A percentile compares a stretch with the other conserved stretches of the same genome.
Evolutionary conservation across 1,284 basidiomycete species (phyloP).

Genomic region (Pyrrhoderma lamaoense): DNA sequence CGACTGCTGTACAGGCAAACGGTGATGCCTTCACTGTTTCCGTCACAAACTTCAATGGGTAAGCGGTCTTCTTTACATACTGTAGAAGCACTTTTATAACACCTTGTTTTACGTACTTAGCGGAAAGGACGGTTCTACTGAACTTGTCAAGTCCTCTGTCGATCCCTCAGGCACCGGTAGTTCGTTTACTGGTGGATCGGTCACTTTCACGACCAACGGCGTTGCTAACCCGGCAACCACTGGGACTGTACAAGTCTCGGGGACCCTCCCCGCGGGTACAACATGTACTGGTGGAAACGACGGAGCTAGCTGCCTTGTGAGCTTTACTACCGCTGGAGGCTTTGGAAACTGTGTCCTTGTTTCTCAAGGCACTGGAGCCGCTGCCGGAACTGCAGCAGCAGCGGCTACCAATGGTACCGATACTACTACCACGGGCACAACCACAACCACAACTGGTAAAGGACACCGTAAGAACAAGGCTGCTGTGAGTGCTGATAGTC

Average conservation of each 20-base stretch:
- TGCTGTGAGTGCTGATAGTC: slow-evolving; percentile 3
- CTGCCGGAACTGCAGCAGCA: neutral
- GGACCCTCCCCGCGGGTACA: slow-evolving; percentile 39
- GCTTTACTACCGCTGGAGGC: slow-evolving; percentile 36
- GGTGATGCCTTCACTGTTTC: slow-evolving; percentile 38
- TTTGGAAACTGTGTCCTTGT: slow-evolving; percentile 50
- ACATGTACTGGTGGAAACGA: slow-evolving; percentile 40
- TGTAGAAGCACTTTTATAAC: neutral
- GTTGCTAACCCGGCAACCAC: slow-evolving; percentile 27
- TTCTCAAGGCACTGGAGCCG: slow-evolving; percentile 10
- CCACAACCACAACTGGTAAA: neutral
- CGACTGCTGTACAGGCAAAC: slow-evolving; percentile 34
- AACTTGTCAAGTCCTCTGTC: slow-evolving; percentile 32
- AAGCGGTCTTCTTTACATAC: slow-evolving; percentile 18
- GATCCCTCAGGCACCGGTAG: slow-evolving; percentile 33
- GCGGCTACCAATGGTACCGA: neutral
- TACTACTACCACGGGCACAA: neutral
- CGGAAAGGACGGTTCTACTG: slow-evolving; percentile 43
- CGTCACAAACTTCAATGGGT: slow-evolving; percentile 46
- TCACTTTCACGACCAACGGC: slow-evolving; percentile 33
- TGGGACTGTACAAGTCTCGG: slow-evolving; percentile 35
- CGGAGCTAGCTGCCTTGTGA: slow-evolving; percentile 40
- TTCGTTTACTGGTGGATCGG: slow-evolving; percentile 26
- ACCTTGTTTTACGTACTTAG: slow-evolving; percentile 21
- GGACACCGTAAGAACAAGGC: neutral